Evolutionary conservation across 805 yeast species (phyloP), one percentile per base, ranked within the genome.

Genomic region (Wickerhamiella alocasiicola): DNA sequence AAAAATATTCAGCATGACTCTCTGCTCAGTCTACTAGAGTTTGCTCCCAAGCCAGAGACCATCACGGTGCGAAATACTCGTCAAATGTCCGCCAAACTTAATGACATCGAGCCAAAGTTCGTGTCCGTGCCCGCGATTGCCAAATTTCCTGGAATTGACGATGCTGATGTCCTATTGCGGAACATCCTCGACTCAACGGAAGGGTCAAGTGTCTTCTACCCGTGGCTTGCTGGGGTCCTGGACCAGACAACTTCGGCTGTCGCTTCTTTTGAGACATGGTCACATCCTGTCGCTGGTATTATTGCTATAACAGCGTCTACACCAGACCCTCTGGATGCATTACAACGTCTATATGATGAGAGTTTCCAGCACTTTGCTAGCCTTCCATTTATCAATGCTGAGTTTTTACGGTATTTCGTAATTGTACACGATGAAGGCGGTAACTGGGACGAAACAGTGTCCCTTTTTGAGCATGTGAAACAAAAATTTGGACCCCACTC

Each of bases 251-350:
- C 44, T 2, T 5, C 9, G 15, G 27, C 39, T 2, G 13, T 31
- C 12, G 13, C 19, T 11, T 26, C 39, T 15, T 41, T 41, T 23
- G 96, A 88, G 57, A 77, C 84, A 4, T 76, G 85, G 56, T 77
- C 81, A 49, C 95, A 87, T 55, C 96, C 96, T 0, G 71, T 84
- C 2, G 70, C 82, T 2, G 80, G 85, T 31, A 55, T 88, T 11
- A 67, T 84, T 38, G 76, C 78, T 1, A 64, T 84, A 3, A 72
- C 82, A 17, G 66, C 73, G 17, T 48, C 59, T 11, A 81, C 77
- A 24, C 76, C 71, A 9, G 58, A 61, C n/a, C 75, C 91, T 4
- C 67, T 79, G 39, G 70, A 68, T 15, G 55, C 74, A 28, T 60
- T 82, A 17, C 70, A 74, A 2, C 62, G 65, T 24, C 50, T 61